Conservation (phyloP, 2,329 filamentous ascomycete species). For the Xylaria sp. region DNA sequence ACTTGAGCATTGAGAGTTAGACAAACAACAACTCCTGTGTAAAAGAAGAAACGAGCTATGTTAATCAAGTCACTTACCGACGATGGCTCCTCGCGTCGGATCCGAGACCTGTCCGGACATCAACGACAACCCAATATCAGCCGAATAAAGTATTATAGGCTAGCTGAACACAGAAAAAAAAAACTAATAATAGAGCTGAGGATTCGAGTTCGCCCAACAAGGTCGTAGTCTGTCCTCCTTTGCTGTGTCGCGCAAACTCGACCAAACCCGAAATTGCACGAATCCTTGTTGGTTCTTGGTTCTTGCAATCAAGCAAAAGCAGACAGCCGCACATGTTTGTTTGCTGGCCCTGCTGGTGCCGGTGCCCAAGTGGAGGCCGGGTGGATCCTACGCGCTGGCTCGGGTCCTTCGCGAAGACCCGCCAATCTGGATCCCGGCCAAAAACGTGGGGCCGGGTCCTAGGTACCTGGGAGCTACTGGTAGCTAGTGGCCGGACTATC, state of each 20-base stretch:
- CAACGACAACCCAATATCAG: neutral
- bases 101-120: neutral
- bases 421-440: constrained; percentile 2
- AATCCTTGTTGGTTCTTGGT: neutral
- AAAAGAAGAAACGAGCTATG: too few relatives aligned
- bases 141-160: neutral
- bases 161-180: neutral
- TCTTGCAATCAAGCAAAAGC: neutral
- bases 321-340: constrained; percentile 7
- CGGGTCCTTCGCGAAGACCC: constrained; percentile 7
- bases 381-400: neutral
- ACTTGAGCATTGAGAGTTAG: too few relatives aligned
- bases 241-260: constrained; percentile 7
- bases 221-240: neutral
- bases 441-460: constrained; percentile 12
- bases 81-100: neutral
- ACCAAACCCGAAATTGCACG: constrained; percentile 1
- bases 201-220: neutral
- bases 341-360: constrained; percentile 8
- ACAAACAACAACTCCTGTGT: too few relatives aligned
- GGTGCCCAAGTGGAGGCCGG: neutral
- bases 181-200: constrained; percentile 6
- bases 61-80: neutral
- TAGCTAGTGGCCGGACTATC: neutral
- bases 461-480: neutral